Conservation (phyloP, 2,329 filamentous ascomycete species). For the Aspergillus sp. region DNA sequence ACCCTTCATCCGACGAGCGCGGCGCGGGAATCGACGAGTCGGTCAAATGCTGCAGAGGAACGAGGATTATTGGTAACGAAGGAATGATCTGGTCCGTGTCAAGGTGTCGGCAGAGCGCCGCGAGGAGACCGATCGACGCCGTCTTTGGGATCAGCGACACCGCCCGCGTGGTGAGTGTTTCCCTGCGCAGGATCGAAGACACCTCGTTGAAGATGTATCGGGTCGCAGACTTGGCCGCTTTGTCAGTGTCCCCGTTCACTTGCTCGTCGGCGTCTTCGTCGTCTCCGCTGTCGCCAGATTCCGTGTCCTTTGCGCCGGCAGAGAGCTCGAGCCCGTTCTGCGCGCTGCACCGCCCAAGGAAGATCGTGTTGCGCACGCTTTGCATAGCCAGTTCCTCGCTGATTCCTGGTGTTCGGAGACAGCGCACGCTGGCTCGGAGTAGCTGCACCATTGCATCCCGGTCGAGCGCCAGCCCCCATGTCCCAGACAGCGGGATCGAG, state of each 20-base stretch:
- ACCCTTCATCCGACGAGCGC: slow-evolving; percentile 59
- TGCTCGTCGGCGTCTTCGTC: slow-evolving; percentile 36
- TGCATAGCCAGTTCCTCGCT: slow-evolving; percentile 70
- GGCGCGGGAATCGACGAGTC: slow-evolving; percentile 66
- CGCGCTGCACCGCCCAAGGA: slow-evolving; percentile 60
- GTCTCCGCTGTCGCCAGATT: slow-evolving; percentile 29
- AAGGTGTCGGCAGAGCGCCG: slow-evolving; percentile 57
- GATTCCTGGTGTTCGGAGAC: slow-evolving; percentile 54
- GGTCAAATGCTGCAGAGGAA: slow-evolving; percentile 72
- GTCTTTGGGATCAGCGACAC: slow-evolving; percentile 63
- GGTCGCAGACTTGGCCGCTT: slow-evolving; percentile 43
- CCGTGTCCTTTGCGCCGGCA: slow-evolving; percentile 33
- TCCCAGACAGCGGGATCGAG: slow-evolving; percentile 56
- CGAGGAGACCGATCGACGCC: slow-evolving; percentile 64
- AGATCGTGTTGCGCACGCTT: slow-evolving; percentile 70
- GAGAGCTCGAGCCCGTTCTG: slow-evolving; percentile 45
- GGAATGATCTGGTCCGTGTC: slow-evolving; percentile 48
- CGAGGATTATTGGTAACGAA: slow-evolving; percentile 55
- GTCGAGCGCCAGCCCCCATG: slow-evolving; percentile 59
- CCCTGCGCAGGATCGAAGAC: slow-evolving; percentile 67
- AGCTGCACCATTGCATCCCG: slow-evolving; percentile 54
- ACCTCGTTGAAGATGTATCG: slow-evolving; percentile 71
- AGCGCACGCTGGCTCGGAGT: slow-evolving; percentile 47
- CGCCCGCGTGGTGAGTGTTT: slow-evolving; percentile 54
- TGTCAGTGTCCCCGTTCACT: slow-evolving; percentile 16